These are phyloP conservation scores for Alloascoidea hylecoeti DNA, from an alignment of 805 yeast species.

Conservation along the genomic window DNA sequence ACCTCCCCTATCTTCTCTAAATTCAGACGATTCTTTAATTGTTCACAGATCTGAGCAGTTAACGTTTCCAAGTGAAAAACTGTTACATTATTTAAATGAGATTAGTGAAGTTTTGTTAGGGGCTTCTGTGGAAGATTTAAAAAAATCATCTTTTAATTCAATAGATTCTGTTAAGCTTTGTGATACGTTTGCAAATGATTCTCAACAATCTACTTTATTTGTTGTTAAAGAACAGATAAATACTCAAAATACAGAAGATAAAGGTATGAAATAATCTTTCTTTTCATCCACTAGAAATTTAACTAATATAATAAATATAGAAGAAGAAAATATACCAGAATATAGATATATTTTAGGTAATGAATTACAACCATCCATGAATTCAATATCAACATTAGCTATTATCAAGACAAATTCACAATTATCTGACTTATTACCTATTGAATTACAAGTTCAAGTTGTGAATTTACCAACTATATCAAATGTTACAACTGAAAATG, in stretches of 20 bases:
- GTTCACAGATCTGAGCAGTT: too few relatives aligned
- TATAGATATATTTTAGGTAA: conserved; percentile 4
- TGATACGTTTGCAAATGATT: conserved; percentile 10
- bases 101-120: conserved; percentile 9
- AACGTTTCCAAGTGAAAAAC: too few relatives aligned
- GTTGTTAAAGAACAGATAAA: conserved; percentile 7
- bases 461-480: conserved; percentile 5
- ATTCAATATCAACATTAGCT: conserved; percentile 3
- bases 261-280: background rate
- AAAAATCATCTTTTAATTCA: conserved; percentile 7
- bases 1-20: too few relatives aligned
- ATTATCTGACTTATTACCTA: conserved; percentile 3
- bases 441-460: conserved; percentile 5
- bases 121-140: conserved; percentile 10
- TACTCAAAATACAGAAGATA: conserved; percentile 5
- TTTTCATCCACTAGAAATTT: too few relatives aligned
- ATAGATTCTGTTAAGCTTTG: conserved; percentile 3
- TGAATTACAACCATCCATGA: conserved; percentile 1
- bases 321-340: conserved; percentile 7
- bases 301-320: conserved; percentile 2
- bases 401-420: conserved; percentile 7
- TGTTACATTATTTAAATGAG: conserved; percentile 7
- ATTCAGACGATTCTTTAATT: too few relatives aligned
- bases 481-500: conserved; percentile 6
- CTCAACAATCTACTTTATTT: conserved; percentile 12